Evolutionary conservation across 148 eudicot species (phyloP), one percentile per base, ranked within the genome.

Genomic region (Tetragonia tetragonoides): DNA sequence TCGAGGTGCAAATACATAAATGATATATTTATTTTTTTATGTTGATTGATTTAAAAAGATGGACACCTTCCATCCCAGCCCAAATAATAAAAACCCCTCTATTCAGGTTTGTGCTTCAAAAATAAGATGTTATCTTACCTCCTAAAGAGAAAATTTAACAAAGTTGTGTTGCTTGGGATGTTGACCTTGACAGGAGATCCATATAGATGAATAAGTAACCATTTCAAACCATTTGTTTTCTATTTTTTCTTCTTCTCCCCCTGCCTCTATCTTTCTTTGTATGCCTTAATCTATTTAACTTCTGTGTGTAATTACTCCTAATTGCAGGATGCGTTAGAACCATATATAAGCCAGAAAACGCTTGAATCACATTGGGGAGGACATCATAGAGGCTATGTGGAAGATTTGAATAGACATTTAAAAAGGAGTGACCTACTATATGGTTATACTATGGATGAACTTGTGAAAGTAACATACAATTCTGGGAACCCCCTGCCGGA

Each of bases 371-470:
- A 95, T 77, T 92, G 99, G 99, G 97, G 96, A 76, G 86, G 77
- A 73, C 89, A 95, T 87, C 99, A 92, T 81, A 92, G 79, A 82
- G 84, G 87, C 76, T 91, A 91, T 75, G 81, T 92, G 40, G 97
- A 95, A 72, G 88, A 86, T 79, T 83, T 95, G 75, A 95, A 95
- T 79, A 87, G 71, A 68, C 94, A 89, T 74, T 84, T 95, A 42
- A 88, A 79, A 51, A 91, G 83, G 82, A 88, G 87, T 75, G 99
- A 92, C 73, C 38, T 81, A 80, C 84, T 95, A 37, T 95, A 91
- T 85, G 96, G 99, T 83, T 87, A 81, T 77, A 92, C 99, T 39
- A 61, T 95, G 89, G 94, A 92, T 63, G 99, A 95, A 77, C 94
- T 95, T 78, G 87, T 95, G 78, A 87, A 86, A 87, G 91, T 88